Evolutionary conservation across 768 basidiomycete species (phyloP).

Genomic region (Trametes sanguinea): DNA sequence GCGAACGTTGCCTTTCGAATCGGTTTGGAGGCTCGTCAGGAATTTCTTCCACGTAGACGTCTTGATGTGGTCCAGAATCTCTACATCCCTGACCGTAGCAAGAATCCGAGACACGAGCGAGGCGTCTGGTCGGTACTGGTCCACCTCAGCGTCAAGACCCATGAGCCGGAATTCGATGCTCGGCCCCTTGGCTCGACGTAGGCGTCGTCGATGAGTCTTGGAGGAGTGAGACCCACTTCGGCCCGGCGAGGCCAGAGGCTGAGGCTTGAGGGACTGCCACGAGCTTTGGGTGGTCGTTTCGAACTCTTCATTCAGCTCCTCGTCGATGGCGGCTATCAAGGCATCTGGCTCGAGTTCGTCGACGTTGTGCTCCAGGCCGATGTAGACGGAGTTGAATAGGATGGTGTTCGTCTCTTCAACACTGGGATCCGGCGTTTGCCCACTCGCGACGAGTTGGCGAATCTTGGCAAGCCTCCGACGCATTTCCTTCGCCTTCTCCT

Average conservation of each 20-base stretch:
- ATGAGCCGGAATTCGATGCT: slow-evolving; percentile 83
- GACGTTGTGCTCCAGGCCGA: slow-evolving; percentile 81
- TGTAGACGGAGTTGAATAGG: slow-evolving; percentile 92
- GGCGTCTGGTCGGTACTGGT: slow-evolving; percentile 58
- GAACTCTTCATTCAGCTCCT: slow-evolving; percentile 76
- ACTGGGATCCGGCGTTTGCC: slow-evolving; percentile 80
- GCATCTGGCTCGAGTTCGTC: slow-evolving; percentile 74
- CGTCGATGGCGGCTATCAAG: slow-evolving; percentile 89
- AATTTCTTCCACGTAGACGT: slow-evolving; percentile 99
- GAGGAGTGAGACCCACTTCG: slow-evolving; percentile 4
- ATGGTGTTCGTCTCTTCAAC: slow-evolving; percentile 71
- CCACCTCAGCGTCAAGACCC: slow-evolving; percentile 65
- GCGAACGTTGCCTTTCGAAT: slow-evolving; percentile 83
- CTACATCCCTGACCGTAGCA: slow-evolving; percentile 68
- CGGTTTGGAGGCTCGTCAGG: slow-evolving; percentile 79
- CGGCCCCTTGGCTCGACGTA: slow-evolving; percentile 74
- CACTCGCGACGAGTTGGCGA: slow-evolving; percentile 86
- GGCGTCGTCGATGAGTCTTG: slow-evolving; percentile 39
- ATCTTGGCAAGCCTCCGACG: slow-evolving; percentile 85
- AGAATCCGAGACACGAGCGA: slow-evolving; percentile 65
- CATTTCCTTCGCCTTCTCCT: slow-evolving; percentile 87
- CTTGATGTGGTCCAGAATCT: slow-evolving; percentile 97
- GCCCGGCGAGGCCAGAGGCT: slow-evolving; percentile 41
- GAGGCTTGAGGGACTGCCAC: slow-evolving; percentile 81
- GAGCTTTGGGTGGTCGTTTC: slow-evolving; percentile 82